Conservation (phyloP, 176 grass and related monocot species). For the Oropetium thomaeum region DNA sequence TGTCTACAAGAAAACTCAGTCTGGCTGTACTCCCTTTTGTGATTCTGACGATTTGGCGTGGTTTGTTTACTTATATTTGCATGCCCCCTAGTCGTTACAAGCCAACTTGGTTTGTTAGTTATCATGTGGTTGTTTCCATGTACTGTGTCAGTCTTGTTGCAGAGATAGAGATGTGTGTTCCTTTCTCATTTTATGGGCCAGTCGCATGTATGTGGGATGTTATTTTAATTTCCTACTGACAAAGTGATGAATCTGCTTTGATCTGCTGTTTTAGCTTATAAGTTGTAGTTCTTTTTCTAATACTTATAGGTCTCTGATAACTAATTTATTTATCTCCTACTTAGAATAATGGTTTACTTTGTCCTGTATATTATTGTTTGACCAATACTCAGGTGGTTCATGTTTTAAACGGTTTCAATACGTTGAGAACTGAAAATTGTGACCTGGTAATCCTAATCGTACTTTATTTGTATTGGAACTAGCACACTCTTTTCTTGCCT, state of each 20-base stretch:
- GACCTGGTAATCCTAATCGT: background rate
- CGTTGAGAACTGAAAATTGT: background rate
- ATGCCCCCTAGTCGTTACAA: background rate
- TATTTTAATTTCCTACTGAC: constrained; percentile 2
- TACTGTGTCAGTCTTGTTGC: background rate
- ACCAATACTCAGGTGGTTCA: background rate
- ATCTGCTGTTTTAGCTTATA: background rate
- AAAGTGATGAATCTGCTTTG: background rate
- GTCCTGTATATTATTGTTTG: background rate
- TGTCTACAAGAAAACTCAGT: background rate
- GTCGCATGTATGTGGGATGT: background rate
- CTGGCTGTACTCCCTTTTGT: too few species aligned
- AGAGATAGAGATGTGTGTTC: background rate
- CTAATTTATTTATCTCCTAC: background rate
- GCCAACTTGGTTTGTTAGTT: background rate
- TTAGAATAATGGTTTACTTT: background rate
- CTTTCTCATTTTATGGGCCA: background rate
- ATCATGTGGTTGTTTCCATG: background rate
- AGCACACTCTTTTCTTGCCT: background rate
- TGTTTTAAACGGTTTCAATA: too few species aligned
- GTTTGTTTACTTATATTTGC: too few species aligned
- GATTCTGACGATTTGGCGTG: too few species aligned
- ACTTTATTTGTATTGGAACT: background rate
- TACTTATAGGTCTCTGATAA: background rate
- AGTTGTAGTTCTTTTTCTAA: background rate